Base-by-base conservation (phyloP, 345 rosid species). In the Salix brachista region DNA sequence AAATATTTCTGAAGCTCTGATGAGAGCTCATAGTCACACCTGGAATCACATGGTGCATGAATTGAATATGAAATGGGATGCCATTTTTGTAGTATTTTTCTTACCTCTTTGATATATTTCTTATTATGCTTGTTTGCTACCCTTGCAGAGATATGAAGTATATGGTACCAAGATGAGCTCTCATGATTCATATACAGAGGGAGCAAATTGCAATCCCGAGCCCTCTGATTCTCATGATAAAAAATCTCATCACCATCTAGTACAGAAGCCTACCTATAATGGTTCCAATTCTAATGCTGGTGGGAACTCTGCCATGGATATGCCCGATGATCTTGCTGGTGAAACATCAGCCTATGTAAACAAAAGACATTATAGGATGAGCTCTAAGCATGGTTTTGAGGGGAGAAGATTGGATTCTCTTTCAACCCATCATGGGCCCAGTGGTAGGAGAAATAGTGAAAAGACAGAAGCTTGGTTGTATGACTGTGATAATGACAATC, bases 121-220 rank as follows among this genome's bases (percentile, higher is more conserved):
- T 23, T 58, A 58, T 23, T 58, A 58, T 23, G 10, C 11, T 8
- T 58, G 26, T 80, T 74, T 76, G 70, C 56, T 80, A 44, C 60
- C 83, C 62, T 70, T 83, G 58, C 86, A 91, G 97, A 82, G 80
- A 80, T 76, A 78, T 81, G 91, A 83, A 78, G 81, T 75, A 39
- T 72, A 82, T 83, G 77, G 79, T 67, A 77, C 84, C 19, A 86
- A 86, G 88, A 73, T 80, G 82, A 77, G 65, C 76, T 78, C 83
- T 67, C 83, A 70, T 79, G 89, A 87, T 78, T 80, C 87, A 3
- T 77, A 75, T 75, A 46, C 80, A 61, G 91, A 87, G 34, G 90
- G 75, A 18, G 86, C 77, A 50, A 85, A 82, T 25, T 71, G 77
- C 60, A 79, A 75, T 65, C 66, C 69, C 56, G 69, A 71, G 73